phyloP scores from a whole-genome alignment of 805 yeast genomes.

The Novakomyces olei region DNA sequence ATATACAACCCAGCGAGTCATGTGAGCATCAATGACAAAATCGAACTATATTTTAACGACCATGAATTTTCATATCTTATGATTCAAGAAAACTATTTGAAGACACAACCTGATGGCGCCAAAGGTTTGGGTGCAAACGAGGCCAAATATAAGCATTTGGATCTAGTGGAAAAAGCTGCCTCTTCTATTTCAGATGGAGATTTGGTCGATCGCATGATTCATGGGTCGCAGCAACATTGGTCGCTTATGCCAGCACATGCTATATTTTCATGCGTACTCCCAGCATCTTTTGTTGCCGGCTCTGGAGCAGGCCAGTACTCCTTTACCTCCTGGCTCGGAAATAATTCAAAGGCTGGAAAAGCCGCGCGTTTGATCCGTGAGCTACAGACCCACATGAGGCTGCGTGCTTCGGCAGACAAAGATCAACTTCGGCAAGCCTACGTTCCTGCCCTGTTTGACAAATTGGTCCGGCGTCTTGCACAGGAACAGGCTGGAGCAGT shows the following conservation, averaged over 20 bases:
- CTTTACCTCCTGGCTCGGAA: constrained; percentile 63
- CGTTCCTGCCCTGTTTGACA: constrained; percentile 38
- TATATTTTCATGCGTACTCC: constrained; percentile 52
- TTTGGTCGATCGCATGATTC: constrained; percentile 54
- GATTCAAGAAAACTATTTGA: constrained; percentile 83
- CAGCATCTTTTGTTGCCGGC: constrained; percentile 54
- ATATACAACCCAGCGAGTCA: constrained; percentile 31
- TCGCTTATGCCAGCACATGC: constrained; percentile 8
- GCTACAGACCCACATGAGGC: constrained; percentile 65
- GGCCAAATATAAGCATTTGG: constrained; percentile 26
- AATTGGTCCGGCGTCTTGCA: constrained; percentile 37
- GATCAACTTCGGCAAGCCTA: constrained; percentile 45
- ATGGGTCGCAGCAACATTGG: constrained; percentile 89
- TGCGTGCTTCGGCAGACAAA: constrained; percentile 57
- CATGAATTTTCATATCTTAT: constrained; percentile 84
- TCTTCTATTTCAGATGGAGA: constrained; percentile 74
- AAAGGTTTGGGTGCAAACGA: constrained; percentile 13
- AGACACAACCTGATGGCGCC: constrained; percentile 30
- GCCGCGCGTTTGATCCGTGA: constrained; percentile 63
- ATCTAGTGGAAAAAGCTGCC: constrained; percentile 54
- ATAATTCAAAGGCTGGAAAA: constrained; percentile 65
- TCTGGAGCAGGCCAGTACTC: constrained; percentile 37
- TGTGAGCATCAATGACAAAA: constrained; percentile 53
- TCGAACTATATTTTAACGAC: constrained; percentile 80
- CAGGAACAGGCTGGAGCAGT: constrained; percentile 40